These are phyloP conservation scores for Phytophthora pini DNA, from an alignment of 352 stramenopile species.

Conservation along the genomic window DNA sequence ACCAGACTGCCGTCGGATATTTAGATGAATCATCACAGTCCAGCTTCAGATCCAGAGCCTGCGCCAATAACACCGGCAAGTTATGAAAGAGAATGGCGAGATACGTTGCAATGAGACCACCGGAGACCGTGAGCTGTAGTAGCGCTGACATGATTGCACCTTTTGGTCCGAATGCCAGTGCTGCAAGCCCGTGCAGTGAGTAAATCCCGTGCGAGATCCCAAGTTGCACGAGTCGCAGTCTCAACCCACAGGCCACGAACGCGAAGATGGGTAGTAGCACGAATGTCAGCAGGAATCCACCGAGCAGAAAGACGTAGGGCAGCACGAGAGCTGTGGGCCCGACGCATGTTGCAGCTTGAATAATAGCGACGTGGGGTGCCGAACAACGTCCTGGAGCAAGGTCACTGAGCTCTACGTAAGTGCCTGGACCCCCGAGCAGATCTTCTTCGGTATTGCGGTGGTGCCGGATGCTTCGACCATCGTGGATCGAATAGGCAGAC, in stretches of 20 bases:
- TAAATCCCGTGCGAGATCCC: constrained; percentile 59
- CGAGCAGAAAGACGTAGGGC: constrained; percentile 52
- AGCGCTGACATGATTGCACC: constrained; percentile 37
- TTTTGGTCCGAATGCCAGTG: constrained; percentile 46
- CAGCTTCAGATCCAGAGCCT: constrained; percentile 45
- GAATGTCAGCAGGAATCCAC: constrained; percentile 51
- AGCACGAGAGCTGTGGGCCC: constrained; percentile 44
- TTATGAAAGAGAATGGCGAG: constrained; percentile 55
- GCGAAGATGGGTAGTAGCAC: constrained; percentile 43
- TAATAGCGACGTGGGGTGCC: constrained; percentile 35
- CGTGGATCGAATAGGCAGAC: constrained; percentile 48
- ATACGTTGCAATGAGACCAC: constrained; percentile 49
- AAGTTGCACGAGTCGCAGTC: constrained; percentile 49
- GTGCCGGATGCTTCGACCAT: constrained; percentile 23
- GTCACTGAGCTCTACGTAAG: constrained; percentile 55
- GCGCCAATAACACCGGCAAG: constrained; percentile 43
- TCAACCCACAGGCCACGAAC: constrained; percentile 34
- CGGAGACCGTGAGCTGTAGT: constrained; percentile 44
- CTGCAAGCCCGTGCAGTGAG: constrained; percentile 57
- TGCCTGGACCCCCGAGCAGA: constrained; percentile 45
- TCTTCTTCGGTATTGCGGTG: constrained; percentile 38
- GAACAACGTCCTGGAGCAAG: constrained; percentile 47
- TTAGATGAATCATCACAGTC: constrained; percentile 28
- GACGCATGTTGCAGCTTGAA: constrained; percentile 43
- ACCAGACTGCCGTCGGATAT: constrained; percentile 15